phyloP scores from a whole-genome alignment of 2,329 filamentous ascomycete species.

The Colletotrichum agaves region DNA sequence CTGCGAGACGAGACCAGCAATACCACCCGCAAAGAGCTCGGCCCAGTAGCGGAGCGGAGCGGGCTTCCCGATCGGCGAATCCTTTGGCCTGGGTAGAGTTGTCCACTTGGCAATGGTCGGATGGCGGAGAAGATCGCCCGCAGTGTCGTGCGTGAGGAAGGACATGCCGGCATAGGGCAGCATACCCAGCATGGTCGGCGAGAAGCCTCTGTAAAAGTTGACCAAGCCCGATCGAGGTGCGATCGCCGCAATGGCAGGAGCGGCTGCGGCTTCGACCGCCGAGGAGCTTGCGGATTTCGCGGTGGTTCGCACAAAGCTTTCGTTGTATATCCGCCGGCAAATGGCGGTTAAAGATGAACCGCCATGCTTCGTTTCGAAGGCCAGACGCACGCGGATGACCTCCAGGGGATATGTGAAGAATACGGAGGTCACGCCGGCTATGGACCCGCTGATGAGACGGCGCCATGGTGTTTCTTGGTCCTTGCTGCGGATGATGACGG shows the following conservation, averaged over 20 bases:
- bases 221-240: constrained; percentile 74
- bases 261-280: constrained; percentile 54
- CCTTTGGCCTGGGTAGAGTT: constrained; percentile 72
- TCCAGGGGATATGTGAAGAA: constrained; percentile 97
- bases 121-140: constrained; percentile 83
- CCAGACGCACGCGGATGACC: constrained; percentile 89
- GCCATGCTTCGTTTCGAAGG: constrained; percentile 89
- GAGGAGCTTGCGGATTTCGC: constrained; percentile 51
- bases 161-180: constrained; percentile 95
- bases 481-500: constrained; percentile 75
- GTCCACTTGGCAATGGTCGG: constrained; percentile 77
- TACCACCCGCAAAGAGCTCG: constrained; percentile 83
- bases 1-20: constrained; percentile 90
- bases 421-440: constrained; percentile 88
- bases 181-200: constrained; percentile 92
- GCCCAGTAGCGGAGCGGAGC: constrained; percentile 85
- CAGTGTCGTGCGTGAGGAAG: constrained; percentile 93
- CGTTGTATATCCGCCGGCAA: constrained; percentile 87
- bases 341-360: constrained; percentile 79
- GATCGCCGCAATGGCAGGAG: constrained; percentile 55
- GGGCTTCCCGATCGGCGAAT: constrained; percentile 67
- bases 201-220: constrained; percentile 97
- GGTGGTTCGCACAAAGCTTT: constrained; percentile 62
- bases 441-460: constrained; percentile 76
- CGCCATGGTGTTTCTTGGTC: constrained; percentile 84